phyloP scores from a whole-genome alignment of 768 basidiomycete genomes.

The Trametes punicea region DNA sequence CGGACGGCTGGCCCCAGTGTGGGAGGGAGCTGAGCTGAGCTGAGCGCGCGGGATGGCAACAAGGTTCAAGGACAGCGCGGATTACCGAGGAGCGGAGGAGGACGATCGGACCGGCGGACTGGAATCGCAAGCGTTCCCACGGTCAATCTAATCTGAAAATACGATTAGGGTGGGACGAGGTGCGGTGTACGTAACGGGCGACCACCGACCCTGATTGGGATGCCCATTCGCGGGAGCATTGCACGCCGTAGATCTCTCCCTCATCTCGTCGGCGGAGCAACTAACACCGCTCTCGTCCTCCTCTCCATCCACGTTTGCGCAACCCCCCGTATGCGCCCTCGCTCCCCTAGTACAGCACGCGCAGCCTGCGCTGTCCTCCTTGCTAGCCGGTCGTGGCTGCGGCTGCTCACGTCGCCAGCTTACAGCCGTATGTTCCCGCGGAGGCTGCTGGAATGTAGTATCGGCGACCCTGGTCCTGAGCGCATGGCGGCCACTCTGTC shows the following conservation, averaged over 20 bases:
- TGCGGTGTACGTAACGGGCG: conserved; percentile 21
- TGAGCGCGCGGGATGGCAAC: neutral
- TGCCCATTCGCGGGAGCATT: conserved; percentile 23
- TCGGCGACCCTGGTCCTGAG: too few relatives aligned
- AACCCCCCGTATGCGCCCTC: neutral
- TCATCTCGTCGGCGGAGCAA: conserved; percentile 6
- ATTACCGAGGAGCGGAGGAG: conserved; percentile 3
- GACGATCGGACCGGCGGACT: conserved; percentile 16
- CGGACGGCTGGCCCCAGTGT: neutral
- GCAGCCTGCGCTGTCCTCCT: neutral
- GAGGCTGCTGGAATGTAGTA: neutral
- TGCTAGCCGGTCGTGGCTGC: neutral
- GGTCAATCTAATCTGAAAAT: conserved; percentile 21
- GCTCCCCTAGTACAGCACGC: neutral
- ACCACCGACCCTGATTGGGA: conserved; percentile 17
- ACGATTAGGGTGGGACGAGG: conserved; percentile 17
- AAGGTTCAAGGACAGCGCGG: conserved; percentile 9
- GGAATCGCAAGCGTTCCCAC: conserved; percentile 5
- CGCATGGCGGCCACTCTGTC: neutral
- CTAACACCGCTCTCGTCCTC: neutral
- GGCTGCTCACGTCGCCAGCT: neutral
- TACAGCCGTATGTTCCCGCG: neutral
- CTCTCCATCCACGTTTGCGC: neutral
- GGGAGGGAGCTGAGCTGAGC: neutral
- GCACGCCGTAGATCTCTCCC: neutral